Conservation (phyloP, 2,329 filamentous ascomycete species). For the Fusarium sp. region DNA sequence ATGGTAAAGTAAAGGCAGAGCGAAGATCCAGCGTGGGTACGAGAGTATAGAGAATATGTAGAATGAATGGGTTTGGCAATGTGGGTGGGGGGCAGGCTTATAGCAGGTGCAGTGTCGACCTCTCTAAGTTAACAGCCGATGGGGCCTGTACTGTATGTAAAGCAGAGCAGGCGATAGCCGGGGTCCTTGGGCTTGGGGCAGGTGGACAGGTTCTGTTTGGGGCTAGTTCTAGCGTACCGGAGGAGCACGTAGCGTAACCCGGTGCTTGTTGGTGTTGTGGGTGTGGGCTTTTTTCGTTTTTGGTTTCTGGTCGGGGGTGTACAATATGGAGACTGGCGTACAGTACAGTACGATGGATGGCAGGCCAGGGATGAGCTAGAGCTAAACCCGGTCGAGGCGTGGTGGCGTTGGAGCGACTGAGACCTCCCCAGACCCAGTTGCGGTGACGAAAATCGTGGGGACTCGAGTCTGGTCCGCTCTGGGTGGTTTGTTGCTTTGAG, state of each 20-base stretch:
- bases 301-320: conserved; percentile 22
- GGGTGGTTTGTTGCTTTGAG: conserved; percentile 6
- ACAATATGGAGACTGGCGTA: not conserved
- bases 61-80: conserved; percentile 43
- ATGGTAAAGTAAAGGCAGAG: conserved; percentile 4
- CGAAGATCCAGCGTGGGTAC: conserved; percentile 41
- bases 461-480: conserved; percentile 14
- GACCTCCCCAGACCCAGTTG: conserved; percentile 40
- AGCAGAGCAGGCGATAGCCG: conserved; percentile 35
- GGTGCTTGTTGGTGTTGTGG: conserved; percentile 27
- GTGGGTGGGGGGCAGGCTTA: conserved; percentile 46
- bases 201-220: conserved; percentile 44
- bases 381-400: conserved; percentile 44
- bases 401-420: conserved; percentile 43
- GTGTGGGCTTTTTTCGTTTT: conserved; percentile 22
- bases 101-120: conserved; percentile 38
- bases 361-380: conserved; percentile 38
- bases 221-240: conserved; percentile 42
- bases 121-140: conserved; percentile 2
- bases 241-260: conserved; percentile 33
- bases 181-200: conserved; percentile 34
- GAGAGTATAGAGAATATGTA: conserved; percentile 36
- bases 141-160: conserved; percentile 4
- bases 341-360: conserved; percentile 19
- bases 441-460: conserved; percentile 49